Base-by-base conservation (phyloP, 2,329 filamentous ascomycete species). In the Hymenoscyphus linearis region DNA sequence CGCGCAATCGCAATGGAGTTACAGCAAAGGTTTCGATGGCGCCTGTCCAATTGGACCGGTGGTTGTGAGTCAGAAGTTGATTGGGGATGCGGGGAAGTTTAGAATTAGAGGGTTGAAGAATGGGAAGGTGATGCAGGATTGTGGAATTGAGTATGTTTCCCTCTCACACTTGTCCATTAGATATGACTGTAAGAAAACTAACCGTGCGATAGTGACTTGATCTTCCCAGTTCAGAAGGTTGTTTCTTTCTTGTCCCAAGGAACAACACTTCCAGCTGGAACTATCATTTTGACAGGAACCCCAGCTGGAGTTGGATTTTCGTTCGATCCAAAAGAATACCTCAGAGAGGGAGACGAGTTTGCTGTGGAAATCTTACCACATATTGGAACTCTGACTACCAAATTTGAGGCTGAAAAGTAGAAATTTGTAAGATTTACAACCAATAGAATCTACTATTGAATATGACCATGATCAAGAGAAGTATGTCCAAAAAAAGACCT, bases 11-110 rank as follows among this genome's bases (percentile, higher is more conserved):
- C 80, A 82, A 62, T 82, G 79, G 79, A 77, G 76, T 55, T 82
- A 77, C 62, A 78, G 77, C 27, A 82, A 82, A 66, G 78, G 79
- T 0, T 81, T 80, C 58, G 80, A 82, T 64, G 76, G 76, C 13
- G 72, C 77, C 10, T 80, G 78, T 64, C 79, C 79, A 0, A 73
- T 81, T 59, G 79, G 80, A 1, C 82, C 81, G 2, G 76, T 76
- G 1, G 68, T 85, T 4, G 82, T 82, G 12, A 81, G 76, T 0
- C 74, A 74, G 25, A 68, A 72, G 3, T 62, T 75, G 1, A 70
- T 82, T 52, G 71, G 75, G 2, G 77, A 82, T 64, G 75, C 76
- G 2, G 71, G 73, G 3, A 71, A 71, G 62, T 69, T 82, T 34
- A 65, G 70, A 3, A 67, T 82, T 58, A 73, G 75, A 27, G 78